These are phyloP conservation scores for Brassica napus DNA, from an alignment of 345 rosid genomes.

Conservation along the genomic window Da-Ae NC_063434.1:9994001-9994500, in stretches of 20 bases:
- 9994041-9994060: constrained; percentile 57
- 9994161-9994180: constrained; percentile 22
- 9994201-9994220: constrained; percentile 1
- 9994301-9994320: neutral
- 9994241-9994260: neutral
- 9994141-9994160: neutral
- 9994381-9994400: constrained; percentile 7
- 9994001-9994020: constrained; percentile 10
- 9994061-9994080: constrained; percentile 62
- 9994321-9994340: neutral
- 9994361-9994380: neutral
- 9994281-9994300: constrained; percentile 36
- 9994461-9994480: constrained; percentile 8
- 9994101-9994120: constrained; percentile 6
- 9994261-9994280: constrained; percentile 19
- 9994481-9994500: constrained; percentile 38
- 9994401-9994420: constrained; percentile 44
- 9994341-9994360: constrained; percentile 3
- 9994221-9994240: constrained; percentile 10
- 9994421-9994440: constrained; percentile 29
- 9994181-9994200: neutral
- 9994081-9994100: constrained; percentile 28
- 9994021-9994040: constrained; percentile 45
- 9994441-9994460: neutral
- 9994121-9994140: neutral